These are phyloP conservation scores for Penicillium sp. DNA, from an alignment of 2,329 filamentous ascomycete species.

Conservation along the genomic window DNA sequence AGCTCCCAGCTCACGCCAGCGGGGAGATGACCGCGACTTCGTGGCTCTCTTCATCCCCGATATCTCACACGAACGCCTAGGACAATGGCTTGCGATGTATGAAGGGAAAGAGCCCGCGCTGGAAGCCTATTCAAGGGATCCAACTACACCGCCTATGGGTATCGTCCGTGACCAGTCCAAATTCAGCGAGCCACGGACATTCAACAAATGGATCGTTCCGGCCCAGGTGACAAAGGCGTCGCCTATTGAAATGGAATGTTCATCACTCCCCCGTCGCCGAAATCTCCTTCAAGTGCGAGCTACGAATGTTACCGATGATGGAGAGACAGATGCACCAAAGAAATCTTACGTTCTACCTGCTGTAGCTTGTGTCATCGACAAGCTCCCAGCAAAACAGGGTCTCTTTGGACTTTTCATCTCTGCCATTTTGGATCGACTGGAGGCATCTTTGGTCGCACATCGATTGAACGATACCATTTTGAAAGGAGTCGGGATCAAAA, in stretches of 20 bases:
- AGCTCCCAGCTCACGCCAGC: slow-evolving; percentile 17
- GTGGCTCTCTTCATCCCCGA: slow-evolving; percentile 31
- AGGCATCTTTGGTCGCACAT: slow-evolving; percentile 62
- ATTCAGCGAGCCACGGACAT: slow-evolving; percentile 28
- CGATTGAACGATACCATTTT: slow-evolving; percentile 60
- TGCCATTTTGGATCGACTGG: slow-evolving; percentile 68
- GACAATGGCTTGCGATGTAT: slow-evolving; percentile 24
- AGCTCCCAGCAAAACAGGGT: slow-evolving; percentile 48
- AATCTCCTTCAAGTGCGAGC: slow-evolving; percentile 29
- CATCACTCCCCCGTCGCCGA: slow-evolving; percentile 26
- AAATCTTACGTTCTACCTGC: slow-evolving; percentile 23
- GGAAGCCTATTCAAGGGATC: slow-evolving; percentile 22
- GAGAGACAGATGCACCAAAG: slow-evolving; percentile 15
- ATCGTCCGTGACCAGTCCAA: slow-evolving; percentile 30
- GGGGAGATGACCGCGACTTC: slow-evolving; percentile 22
- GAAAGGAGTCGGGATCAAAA: slow-evolving; percentile 52
- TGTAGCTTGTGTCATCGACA: slow-evolving; percentile 36
- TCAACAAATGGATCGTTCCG: slow-evolving; percentile 26
- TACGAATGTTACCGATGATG: slow-evolving; percentile 9
- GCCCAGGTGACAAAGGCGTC: slow-evolving; percentile 1
- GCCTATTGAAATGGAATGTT: slow-evolving; percentile 29
- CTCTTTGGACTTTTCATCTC: slow-evolving; percentile 65
- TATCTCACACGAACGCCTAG: slow-evolving; percentile 17
- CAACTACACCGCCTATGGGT: slow-evolving; percentile 11
- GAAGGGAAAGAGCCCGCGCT: slow-evolving; percentile 23